Conservation (phyloP, 2,329 filamentous ascomycete species). For the Aureobasidium namibiae region DNA sequence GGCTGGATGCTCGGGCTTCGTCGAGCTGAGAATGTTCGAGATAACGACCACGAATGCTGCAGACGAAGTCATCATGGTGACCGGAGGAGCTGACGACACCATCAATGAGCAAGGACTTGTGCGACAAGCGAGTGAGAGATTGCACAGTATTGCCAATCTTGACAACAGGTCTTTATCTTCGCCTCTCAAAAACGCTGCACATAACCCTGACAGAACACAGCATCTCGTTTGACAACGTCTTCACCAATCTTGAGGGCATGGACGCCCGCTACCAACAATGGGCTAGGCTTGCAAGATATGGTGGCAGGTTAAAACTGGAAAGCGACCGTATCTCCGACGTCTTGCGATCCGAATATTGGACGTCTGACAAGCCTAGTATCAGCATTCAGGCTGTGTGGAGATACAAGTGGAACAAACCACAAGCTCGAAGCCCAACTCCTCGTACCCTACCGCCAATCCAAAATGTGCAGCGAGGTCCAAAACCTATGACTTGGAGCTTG, state of each 20-base stretch:
- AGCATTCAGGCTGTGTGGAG: background rate
- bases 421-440: background rate
- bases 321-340: background rate
- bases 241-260: background rate
- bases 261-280: background rate
- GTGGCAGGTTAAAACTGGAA: background rate
- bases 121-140: background rate
- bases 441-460: background rate
- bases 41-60: background rate
- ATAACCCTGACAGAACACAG: background rate
- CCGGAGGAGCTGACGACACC: too few species aligned
- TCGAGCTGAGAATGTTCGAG: background rate
- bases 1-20: background rate
- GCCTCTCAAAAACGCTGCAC: too few species aligned
- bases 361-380: background rate
- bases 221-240: background rate
- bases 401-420: background rate
- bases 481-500: background rate
- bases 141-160: background rate
- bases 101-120: background rate
- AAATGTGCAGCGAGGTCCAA: background rate
- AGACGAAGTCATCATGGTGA: background rate
- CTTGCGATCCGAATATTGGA: background rate
- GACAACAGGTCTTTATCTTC: background rate
- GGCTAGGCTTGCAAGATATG: background rate